Evolutionary conservation across 2,329 filamentous ascomycete species (phyloP), one percentile per base, ranked within the genome.

Genomic region (Exserohilum rostratum): DNA sequence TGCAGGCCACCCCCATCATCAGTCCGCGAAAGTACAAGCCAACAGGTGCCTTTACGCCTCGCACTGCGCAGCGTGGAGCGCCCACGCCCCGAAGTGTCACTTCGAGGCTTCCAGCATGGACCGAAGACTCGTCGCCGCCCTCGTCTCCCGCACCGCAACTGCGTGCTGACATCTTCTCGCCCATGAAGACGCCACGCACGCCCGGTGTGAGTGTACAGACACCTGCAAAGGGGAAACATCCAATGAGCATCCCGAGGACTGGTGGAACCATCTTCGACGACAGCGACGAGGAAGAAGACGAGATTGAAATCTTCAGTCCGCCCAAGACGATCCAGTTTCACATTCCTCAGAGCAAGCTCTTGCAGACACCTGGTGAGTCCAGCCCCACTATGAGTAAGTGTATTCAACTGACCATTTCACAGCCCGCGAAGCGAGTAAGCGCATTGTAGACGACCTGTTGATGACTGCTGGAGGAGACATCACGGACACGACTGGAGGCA

Each of bases 311-410:
- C 20, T 88, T 92, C 76, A 96, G 91, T 68, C 95, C 95, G 25
- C 95, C 95, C 0, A 98, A 98, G 80, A 95, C 91, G 10, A 93
- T 96, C 56, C 90, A 93, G 68, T 96, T 96, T 73, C 88, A 89
- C 39, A 77, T 96, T 43, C 90, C 90, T 46, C 88, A 89, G 48
- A 90, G 87, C 35, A 87, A 90, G 69, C 77, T 96, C 18, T 75
- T 93, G 72, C 90, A 93, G 73, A 96, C 91, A 44, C 91, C 90
- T 58, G 88, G 87, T 90, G 77, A 71, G 85, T 64, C n/a, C 2
- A 11, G 10, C 0, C 12, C 5, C 9, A 18, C 11, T 18, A 9
- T 17, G 2, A 13, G 20, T 2, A 0, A 3, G 1, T 5, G 13
- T 17, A 7, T 7, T 7, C 1, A 13, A 51, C 58, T 66, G 48